Base-by-base conservation (phyloP, 169 alveolate species). In the Plasmodium billcollinsi region DNA sequence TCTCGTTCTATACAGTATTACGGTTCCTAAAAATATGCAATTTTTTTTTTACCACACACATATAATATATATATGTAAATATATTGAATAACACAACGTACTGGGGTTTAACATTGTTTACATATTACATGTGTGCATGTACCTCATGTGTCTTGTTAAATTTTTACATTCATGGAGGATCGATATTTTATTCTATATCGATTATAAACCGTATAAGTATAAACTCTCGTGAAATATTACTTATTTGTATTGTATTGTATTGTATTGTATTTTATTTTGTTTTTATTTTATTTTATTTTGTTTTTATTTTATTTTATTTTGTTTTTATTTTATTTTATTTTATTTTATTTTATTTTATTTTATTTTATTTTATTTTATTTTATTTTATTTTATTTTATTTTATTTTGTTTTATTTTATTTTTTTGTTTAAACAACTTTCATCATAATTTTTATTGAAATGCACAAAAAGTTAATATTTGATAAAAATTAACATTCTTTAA, bases 1-100 rank as follows among this genome's bases (percentile, higher is more conserved):
- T 63, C 92, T 9, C 80, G 72, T 18, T 59, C 69, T 6, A 80
- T 67, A 45, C 86, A 73, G 18, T 74, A 61, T n/a, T 66, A 72
- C 58, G 88, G 83, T 7, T 66, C 93, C 9, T 74, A 50, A 50
- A 50, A 11, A 73, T 33, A 73, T 54, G 43, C 8, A 73, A 58
- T 2, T 29, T 3, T 29, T 24, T 24, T n/a, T n/a, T n/a, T n/a
- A n/a, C n/a, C n/a, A n/a, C n/a, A n/a, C n/a, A n/a, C n/a, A n/a
- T n/a, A n/a, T n/a, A n/a, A n/a, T n/a, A 29, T 29, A 3, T 33
- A 4, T 33, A 7, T 33, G 45, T 33, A 33, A 0, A 33, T 33
- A 7, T 33, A 0, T 33, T 4, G 45, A 33, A 33, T 33, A 4
- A 4, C 3, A 33, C 8, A 33, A 33, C 0, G 9, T 0, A 6